Percentiles rank a stretch among this genome's conserved stretches.
These are phyloP conservation scores for Plasmodium gonderi DNA, from an alignment of 169 alveolate species.

Conservation along the genomic window DNA sequence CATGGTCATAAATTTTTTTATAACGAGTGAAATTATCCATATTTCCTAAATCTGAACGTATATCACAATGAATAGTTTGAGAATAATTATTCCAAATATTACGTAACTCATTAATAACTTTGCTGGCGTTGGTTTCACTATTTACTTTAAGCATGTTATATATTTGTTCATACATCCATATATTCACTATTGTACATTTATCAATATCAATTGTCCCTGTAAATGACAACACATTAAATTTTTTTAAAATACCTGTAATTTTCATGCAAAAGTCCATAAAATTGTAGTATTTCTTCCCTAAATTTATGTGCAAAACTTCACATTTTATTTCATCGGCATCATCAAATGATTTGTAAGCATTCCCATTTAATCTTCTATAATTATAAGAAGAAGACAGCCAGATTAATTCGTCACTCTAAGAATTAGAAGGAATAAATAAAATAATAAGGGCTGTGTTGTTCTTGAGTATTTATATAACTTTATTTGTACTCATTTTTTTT, in stretches of 20 bases:
- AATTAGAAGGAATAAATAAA: neutral
- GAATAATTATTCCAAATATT: neutral
- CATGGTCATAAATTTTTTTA: neutral
- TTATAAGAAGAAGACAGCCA: neutral
- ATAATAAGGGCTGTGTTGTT: neutral
- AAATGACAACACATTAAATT: neutral
- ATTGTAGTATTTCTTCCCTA: neutral
- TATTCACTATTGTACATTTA: neutral
- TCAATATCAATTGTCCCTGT: neutral
- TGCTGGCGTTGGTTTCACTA: neutral
- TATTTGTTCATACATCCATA: conserved; percentile 5
- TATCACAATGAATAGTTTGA: neutral
- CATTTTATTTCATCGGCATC: neutral
- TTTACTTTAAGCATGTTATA: neutral
- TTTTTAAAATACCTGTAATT: neutral
- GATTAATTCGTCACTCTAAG: neutral
- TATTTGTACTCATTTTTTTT: too few species aligned
- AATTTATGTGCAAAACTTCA: neutral
- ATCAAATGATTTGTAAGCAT: neutral
- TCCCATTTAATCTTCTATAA: too few species aligned
- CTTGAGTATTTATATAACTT: neutral
- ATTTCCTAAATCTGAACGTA: neutral
- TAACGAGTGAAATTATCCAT: neutral
- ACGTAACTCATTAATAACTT: neutral
- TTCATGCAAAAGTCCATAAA: neutral